Base-by-base conservation (phyloP, 1,139 yeast genomes). In the Geotrichum aggregatum region DNA sequence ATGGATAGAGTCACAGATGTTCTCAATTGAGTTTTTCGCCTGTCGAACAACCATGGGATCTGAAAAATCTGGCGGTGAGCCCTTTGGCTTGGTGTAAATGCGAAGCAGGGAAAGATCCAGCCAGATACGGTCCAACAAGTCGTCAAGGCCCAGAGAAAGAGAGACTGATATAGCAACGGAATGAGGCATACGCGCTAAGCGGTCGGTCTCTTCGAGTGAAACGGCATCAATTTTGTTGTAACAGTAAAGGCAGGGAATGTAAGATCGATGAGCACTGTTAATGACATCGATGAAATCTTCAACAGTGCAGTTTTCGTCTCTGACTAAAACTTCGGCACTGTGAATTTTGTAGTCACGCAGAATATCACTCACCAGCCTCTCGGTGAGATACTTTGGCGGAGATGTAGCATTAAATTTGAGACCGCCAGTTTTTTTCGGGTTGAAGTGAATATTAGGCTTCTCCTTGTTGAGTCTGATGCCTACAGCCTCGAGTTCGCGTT, bases 181-280 rank as follows among this genome's bases (percentile, higher is more conserved):
- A 66, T 91, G 82, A 39, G 96, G 96, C 63, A 83, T 87, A 61
- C 96, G 78, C 1, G 98, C 98, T 55, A 92, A 75, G 51, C 96
- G 74, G 68, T 92, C 97, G 52, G 88, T 87, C 66, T 92, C 98
- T 67, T 92, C 98, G 54, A 92, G 73, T 1, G 97, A 87, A 6
- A 92, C 97, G 0, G 97, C 89, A 69, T 92, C 98, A 50, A 91
- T 80, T 76, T 92, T 92, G 74, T 92, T 92, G 76, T 89, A 92
- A 24, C 87, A 96, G 65, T 92, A 92, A 35, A 92, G 76, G 69
- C 98, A 92, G 61, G 87, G 89, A 69, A 89, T 84, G 67, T 92
- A 92, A 14, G 87, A 83, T 55, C 95, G 81, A 67, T 87, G 95
- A 54, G 81, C 81, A 50, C 87, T 94, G 67, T 92, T 91, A 55